phyloP scores from a whole-genome alignment of 306 rosid species.

The Dryas octopetala region DNA sequence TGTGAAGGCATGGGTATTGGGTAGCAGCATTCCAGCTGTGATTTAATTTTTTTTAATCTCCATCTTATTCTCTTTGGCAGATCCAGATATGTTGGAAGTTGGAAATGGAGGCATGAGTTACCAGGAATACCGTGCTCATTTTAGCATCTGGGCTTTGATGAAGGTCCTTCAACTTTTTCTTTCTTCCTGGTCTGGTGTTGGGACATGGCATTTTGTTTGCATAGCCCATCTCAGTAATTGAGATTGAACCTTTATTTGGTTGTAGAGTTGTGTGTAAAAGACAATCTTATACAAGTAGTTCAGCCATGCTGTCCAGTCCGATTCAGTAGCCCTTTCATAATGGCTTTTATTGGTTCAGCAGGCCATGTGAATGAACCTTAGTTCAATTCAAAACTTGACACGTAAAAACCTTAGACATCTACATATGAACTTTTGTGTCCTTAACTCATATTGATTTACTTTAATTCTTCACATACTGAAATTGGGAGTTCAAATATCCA shows the following conservation, averaged over 20 bases:
- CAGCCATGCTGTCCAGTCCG: not conserved
- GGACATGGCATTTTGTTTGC: not conserved
- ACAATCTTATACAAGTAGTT: not conserved
- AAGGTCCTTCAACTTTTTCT: conserved; percentile 50
- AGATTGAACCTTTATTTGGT: not conserved
- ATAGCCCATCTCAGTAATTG: not conserved
- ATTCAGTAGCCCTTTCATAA: not conserved
- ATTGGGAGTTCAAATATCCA: conserved; percentile 39
- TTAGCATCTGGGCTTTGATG: conserved; percentile 97
- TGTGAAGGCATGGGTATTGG: conserved; percentile 18
- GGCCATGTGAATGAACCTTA: conserved; percentile 1
- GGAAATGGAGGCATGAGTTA: conserved; percentile 98
- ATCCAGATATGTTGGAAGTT: conserved; percentile 99
- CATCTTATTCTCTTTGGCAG: conserved; percentile 41
- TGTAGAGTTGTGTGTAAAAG: not conserved
- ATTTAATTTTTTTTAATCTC: conserved; percentile 26
- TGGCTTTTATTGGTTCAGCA: not conserved
- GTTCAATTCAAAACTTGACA: conserved; percentile 20
- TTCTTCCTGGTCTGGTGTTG: conserved; percentile 11
- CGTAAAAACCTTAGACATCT: not conserved
- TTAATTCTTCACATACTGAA: conserved; percentile 26
- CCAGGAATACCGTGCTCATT: conserved; percentile 87
- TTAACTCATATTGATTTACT: not conserved
- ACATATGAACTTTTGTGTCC: not conserved
- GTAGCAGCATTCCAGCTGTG: conserved; percentile 17